Evolutionary conservation across 371 early-diverging fungal species (phyloP), one percentile per base, ranked within the genome.

Genomic region (Lichtheimia hyalospora): DNA sequence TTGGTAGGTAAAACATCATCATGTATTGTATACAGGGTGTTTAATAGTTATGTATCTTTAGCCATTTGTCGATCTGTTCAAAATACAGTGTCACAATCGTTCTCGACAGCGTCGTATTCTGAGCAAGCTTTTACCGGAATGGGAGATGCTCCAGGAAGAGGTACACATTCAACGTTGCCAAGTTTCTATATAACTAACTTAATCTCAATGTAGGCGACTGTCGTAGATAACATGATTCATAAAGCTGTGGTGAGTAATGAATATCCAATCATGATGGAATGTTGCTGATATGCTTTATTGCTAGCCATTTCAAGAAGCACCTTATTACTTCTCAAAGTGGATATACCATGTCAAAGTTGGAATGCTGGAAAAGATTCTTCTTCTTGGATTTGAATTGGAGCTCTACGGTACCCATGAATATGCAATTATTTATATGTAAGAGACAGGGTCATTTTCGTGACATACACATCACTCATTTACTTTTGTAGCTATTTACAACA

Each of bases 311-410:
- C 42, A 62, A 23, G n/a, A 58, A 14, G 49, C 48, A 12, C 83
- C 85, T 4, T 86, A 77, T 49, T 85, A 83, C 52, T 73, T 91
- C 23, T 89, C 91, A 27, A 87, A 84, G 0, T 93, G 92, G 92
- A 83, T 77, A 5, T 91, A 88, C 62, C 77, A 87, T 49, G 65
- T 84, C 61, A 91, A 92, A 61, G 67, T 89, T 14, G 67, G 68
- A 23, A 73, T 87, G 61, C 78, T 92, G 73, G 87, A 86, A 56
- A 70, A 65, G 18, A 70, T 81, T 28, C 60, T 91, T 15, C 42
- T 80, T 39, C 64, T 86, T 2, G 93, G 93, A 0, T 86, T 89
- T 57, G 90, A 92, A 53, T 70, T 91, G 52, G 87, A 88, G 15
- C 72, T 92, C 10, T 91, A 89, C 62, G 79, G 84, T 43, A 27